Base-by-base conservation (phyloP, 139 green algal species). In the Parachlorella kessleri region DNA sequence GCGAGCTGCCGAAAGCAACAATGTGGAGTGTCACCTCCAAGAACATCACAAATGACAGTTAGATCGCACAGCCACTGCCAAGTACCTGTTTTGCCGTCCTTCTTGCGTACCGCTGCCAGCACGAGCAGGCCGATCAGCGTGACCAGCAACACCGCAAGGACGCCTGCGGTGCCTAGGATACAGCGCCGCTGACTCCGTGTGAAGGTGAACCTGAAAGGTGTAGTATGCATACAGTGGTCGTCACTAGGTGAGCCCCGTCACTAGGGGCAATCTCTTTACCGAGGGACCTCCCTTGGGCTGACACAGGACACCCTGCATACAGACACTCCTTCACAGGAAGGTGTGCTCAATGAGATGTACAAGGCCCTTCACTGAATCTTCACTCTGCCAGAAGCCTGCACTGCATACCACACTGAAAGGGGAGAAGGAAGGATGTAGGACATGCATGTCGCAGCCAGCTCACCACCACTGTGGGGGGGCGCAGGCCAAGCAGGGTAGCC, bases 401-500 rank as follows among this genome's bases (percentile, higher is more conserved):
- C 14, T 59, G 48, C 14, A 28, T 59, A 28, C 48, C 21, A n/a
- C n/a, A n/a, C n/a, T 59, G 48, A 18, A 59, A 14, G 14, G 48
- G 48, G 14, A 59, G 48, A 1, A 59, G 48, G 48, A 18, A 28
- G 35, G 36, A 40, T n/a, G n/a, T n/a, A n/a, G n/a, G n/a, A n/a
- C n/a, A n/a, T n/a, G n/a, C n/a, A n/a, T n/a, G n/a, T n/a, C n/a
- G n/a, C n/a, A n/a, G n/a, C n/a, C n/a, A n/a, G 24, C 75, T 67
- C 36, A 81, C 84, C 84, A 89, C 84, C 84, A 89, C 53, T 84
- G 68, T 9, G 84, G 84, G 8, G 82, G 75, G 30, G 78, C 21
- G 48, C 59, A 55, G 33, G 65, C 59, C 7, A 75, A 33, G 28
- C 65, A 71, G 59, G 63, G 81, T 10, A 68, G 64, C 6, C 53